Base-by-base conservation (phyloP, 768 basidiomycete genomes). In the Lactarius vividus region DNA sequence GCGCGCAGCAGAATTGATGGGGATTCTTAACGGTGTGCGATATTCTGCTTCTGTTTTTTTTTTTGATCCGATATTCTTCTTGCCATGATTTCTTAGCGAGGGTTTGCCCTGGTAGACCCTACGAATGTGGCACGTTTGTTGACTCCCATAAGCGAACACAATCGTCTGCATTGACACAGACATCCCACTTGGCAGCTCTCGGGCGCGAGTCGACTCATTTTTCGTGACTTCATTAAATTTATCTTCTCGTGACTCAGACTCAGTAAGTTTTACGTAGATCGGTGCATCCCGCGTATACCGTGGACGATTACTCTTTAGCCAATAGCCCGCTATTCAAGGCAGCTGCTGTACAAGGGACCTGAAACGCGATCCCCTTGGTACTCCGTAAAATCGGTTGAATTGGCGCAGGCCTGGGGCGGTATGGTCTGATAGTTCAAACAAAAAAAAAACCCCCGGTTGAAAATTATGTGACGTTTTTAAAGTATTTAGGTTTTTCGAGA, bases 91-190 rank as follows among this genome's bases (percentile, higher is more conserved):
- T 2, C 54, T 57, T 9, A 57, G 40, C 11, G 56, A 28, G 42
- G 23, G n/a, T 4, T 4, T 6, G 9, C 18, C 15, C 39, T 3
- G 2, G 7, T 23, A 63, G 62, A 11, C 4, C 6, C 23, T 20
- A 57, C 57, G 62, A 33, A 63, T 52, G 8, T 57, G 9, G n/a
- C 57, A 33, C 18, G 62, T 57, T 4, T 10, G 6, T 26, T 53
- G 52, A 26, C 52, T 53, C 15, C 16, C 2, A 29, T 29, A 35
- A 31, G 29, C 35, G 31, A 20, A 23, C 33, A 11, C 35, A 13
- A 18, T 4, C 20, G 33, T 31, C 20, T 31, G 4, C 56, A 20
- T 31, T 31, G 20, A 33, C n/a, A 28, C 56, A 31, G 56, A 37
- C 20, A 0, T 31, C 29, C 53, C 53, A 54, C n/a, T n/a, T n/a